These are phyloP conservation scores for Azolla pinnata DNA, from an alignment of 75 land plant species.

Conservation along the genomic window DNA sequence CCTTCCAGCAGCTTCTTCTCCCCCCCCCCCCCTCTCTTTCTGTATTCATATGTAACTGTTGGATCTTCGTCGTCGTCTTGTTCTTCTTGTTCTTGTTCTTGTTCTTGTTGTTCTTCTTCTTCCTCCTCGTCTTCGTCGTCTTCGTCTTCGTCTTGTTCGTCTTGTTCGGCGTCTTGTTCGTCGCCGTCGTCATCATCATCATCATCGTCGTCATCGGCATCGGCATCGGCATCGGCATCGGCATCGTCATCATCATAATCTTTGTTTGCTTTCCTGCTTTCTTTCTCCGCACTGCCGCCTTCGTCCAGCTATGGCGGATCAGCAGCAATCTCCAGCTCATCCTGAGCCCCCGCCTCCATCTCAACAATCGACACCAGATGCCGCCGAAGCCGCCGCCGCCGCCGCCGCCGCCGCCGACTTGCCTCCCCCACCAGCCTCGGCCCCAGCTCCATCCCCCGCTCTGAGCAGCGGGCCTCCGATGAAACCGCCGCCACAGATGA, in stretches of 20 bases:
- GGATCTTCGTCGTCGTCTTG: neutral
- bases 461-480: too few species aligned
- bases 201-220: neutral
- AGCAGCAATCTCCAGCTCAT: neutral
- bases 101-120: neutral
- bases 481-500: conserved; percentile 17
- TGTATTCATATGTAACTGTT: neutral
- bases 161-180: neutral
- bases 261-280: too few species aligned
- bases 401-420: neutral
- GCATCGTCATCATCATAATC: neutral
- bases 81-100: neutral
- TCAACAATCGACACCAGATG: neutral
- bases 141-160: too few species aligned
- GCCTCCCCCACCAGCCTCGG: too few species aligned
- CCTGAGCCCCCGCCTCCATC: neutral
- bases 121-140: neutral
- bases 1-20: neutral
- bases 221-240: neutral
- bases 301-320: neutral
- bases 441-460: too few species aligned
- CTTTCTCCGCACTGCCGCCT: neutral
- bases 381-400: neutral
- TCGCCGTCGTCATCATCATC: neutral
- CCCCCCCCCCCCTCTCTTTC: neutral